Evolutionary conservation across 1,284 basidiomycete genomes (phyloP).

Genomic region (Ganoderma boninense): DNA sequence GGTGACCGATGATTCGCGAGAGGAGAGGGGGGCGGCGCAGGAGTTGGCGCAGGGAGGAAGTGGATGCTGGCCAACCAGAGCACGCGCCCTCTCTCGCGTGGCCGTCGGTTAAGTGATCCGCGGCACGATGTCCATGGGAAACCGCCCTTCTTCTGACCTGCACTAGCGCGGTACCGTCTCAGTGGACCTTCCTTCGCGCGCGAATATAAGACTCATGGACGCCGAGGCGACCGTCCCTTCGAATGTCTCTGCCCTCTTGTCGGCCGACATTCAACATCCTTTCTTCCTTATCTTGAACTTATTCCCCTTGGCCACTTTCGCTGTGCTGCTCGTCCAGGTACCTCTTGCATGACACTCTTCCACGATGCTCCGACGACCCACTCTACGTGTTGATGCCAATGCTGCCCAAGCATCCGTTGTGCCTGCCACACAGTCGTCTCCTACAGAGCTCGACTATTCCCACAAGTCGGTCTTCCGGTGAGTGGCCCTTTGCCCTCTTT

Average conservation of each 20-base stretch:
- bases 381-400: conserved; percentile 31
- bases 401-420: conserved; percentile 13
- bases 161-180: conserved; percentile 31
- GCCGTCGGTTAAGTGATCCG: conserved; percentile 22
- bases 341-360: conserved; percentile 25
- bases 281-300: conserved; percentile 24
- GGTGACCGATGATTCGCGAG: conserved; percentile 9
- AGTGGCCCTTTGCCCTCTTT: conserved; percentile 14
- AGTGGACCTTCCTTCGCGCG: conserved; percentile 27
- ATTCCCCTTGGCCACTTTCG: conserved; percentile 12
- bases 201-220: conserved; percentile 32
- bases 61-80: conserved; percentile 17
- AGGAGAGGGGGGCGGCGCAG: background rate
- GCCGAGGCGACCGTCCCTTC: conserved; percentile 24
- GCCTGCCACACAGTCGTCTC: background rate
- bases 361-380: conserved; percentile 28
- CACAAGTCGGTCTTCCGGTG: conserved; percentile 45
- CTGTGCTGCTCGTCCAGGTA: conserved; percentile 17
- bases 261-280: conserved; percentile 24
- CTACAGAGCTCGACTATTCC: conserved; percentile 31
- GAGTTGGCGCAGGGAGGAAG: background rate
- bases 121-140: conserved; percentile 18
- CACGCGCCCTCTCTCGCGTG: conserved; percentile 14
- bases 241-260: conserved; percentile 28
- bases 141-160: conserved; percentile 25